Base-by-base conservation (phyloP, 305 asterid genomes). In the Fraxinus velutina region DNA sequence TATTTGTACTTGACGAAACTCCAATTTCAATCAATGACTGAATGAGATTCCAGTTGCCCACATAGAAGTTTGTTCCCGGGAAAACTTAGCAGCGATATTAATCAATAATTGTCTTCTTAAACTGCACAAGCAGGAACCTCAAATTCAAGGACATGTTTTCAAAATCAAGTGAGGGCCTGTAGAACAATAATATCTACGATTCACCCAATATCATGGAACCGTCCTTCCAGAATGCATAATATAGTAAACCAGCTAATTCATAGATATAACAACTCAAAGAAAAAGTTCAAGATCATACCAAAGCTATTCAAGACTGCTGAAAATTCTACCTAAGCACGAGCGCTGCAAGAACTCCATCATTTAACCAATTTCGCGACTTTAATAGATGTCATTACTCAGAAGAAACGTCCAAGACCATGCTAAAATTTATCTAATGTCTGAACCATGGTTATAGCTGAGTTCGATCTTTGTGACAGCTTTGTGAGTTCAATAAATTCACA, bases 121-220 rank as follows among this genome's bases (percentile, higher is more conserved):
- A 71, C 76, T 71, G 76, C 47, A 33, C 47, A 71, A 2, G 50
- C 47, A n/a, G 47, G 29, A 71, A 32, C 13, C 27, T 32, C 76
- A 71, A 71, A 71, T 33, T 33, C 47, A 32, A 71, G 22, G 29
- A 15, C 76, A 33, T 33, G 33, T 10, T 33, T 29, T n/a, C 2
- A 71, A 71, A 32, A 71, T 71, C 47, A 27, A 71, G 44, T 30
- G 76, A 15, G 1, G 44, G 27, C 44, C 29, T 15, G 47, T 32
- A 71, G 76, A 33, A 71, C 47, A 71, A 71, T 66, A 66, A 66
- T 71, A 71, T 33, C 76, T 33, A 71, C 6, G 44, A 71, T n/a
- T 32, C 50, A 33, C 12, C 47, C 47, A 33, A 33, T 71, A 32
- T 71, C 37, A 71, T 71, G 44, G 76, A 71, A 71, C 37, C 76